phyloP scores from a whole-genome alignment of 805 yeast species.

The Jamesozyma hellenica region DNA sequence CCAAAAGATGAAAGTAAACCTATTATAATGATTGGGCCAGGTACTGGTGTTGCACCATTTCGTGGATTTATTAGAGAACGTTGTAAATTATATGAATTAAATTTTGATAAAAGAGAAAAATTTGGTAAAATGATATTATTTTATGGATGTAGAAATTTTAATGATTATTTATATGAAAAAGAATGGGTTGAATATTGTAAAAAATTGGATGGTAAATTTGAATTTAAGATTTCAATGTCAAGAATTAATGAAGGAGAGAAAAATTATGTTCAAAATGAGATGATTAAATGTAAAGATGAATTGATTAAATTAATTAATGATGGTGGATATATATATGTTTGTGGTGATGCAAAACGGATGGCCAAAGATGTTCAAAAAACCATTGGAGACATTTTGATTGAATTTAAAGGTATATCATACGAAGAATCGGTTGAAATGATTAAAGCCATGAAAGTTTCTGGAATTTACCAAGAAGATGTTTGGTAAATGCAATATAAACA shows the following conservation, averaged over 20 bases:
- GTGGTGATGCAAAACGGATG: conserved; percentile 96
- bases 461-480: conserved; percentile 93
- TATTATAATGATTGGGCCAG: conserved; percentile 90
- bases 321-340: conserved; percentile 87
- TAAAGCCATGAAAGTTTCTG: conserved; percentile 69
- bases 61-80: conserved; percentile 91
- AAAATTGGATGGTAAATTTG: conserved; percentile 48
- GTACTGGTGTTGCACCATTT: conserved; percentile 98
- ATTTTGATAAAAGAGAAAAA: conserved; percentile 27
- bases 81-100: conserved; percentile 41
- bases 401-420: conserved; percentile 51
- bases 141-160: conserved; percentile 80
- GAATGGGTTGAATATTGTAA: conserved; percentile 80
- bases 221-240: conserved; percentile 76
- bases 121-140: conserved; percentile 71
- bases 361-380: conserved; percentile 84
- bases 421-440: conserved; percentile 68
- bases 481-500: conserved; percentile 44
- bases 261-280: conserved; percentile 78
- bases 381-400: conserved; percentile 50
- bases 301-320: conserved; percentile 39
- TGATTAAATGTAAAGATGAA: conserved; percentile 41
- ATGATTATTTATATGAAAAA: conserved; percentile 76
- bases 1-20: conserved; percentile 81
- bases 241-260: conserved; percentile 45